Evolutionary conservation across 83 land plant species (phyloP).

Genomic region (Picea mariana): DNA sequence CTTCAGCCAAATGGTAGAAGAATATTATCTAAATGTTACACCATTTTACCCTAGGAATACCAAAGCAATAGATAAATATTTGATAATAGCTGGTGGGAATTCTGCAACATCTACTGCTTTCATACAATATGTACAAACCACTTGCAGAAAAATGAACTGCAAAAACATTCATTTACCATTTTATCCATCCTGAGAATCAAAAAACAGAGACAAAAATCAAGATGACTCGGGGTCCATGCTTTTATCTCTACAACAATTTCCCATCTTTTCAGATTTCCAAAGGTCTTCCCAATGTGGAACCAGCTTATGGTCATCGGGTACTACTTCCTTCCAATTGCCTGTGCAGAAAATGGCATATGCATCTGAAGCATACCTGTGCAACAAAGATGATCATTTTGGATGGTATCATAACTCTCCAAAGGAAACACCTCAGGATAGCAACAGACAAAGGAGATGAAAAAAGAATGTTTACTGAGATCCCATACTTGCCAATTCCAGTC

Average conservation of each 20-base stretch:
- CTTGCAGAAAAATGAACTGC: neutral
- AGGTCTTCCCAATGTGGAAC: slow-evolving; percentile 76
- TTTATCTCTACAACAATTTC: neutral
- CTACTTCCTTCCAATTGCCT: slow-evolving; percentile 63
- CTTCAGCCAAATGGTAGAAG: neutral
- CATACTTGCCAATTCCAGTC: slow-evolving; percentile 90
- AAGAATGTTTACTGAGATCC: neutral
- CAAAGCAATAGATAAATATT: neutral
- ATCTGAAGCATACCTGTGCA: slow-evolving; percentile 83
- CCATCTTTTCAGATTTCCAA: slow-evolving; percentile 13
- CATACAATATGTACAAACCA: neutral
- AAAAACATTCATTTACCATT: neutral
- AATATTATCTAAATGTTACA: neutral
- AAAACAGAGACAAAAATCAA: too few species aligned
- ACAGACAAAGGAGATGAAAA: neutral
- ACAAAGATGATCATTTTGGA: neutral
- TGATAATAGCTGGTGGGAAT: too few species aligned
- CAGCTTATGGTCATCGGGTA: slow-evolving; percentile 70
- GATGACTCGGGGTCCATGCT: neutral
- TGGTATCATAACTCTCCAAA: neutral
- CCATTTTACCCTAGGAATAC: neutral
- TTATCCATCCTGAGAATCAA: neutral
- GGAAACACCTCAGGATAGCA: neutral
- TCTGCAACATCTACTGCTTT: neutral
- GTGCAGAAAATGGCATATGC: slow-evolving; percentile 95